phyloP scores from a whole-genome alignment of 495 filamentous ascomycete species.

The Talaromyces adpressus region DNA sequence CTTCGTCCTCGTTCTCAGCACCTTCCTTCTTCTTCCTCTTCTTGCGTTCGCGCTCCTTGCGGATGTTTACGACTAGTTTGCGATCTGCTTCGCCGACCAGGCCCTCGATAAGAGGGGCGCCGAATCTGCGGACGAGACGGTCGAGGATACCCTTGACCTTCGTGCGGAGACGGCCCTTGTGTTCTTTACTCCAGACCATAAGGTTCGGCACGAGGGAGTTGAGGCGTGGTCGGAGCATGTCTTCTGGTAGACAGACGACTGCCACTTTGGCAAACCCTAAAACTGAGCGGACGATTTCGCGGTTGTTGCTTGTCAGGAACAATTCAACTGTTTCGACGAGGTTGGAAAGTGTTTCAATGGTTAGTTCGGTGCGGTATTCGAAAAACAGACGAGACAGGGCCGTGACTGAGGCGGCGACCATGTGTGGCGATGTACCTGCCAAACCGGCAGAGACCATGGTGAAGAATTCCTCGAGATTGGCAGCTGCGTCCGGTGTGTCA shows the following conservation, averaged over 20 bases:
- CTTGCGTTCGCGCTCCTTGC: slow-evolving; percentile 79
- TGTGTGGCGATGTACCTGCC: slow-evolving; percentile 84
- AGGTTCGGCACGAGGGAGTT: slow-evolving; percentile 73
- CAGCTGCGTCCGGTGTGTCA: slow-evolving; percentile 66
- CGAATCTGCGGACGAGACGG: slow-evolving; percentile 84
- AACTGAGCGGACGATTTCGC: slow-evolving; percentile 88
- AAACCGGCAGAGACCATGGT: slow-evolving; percentile 97
- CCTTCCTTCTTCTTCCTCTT: slow-evolving; percentile 76
- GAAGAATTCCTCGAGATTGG: slow-evolving; percentile 89
- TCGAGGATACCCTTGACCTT: slow-evolving; percentile 98
- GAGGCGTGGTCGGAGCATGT: slow-evolving; percentile 67
- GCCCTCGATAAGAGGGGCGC: slow-evolving; percentile 66
- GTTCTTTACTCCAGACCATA: slow-evolving; percentile 94
- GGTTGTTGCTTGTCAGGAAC: slow-evolving; percentile 89
- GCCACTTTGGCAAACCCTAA: slow-evolving; percentile 96
- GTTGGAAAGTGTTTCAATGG: slow-evolving; percentile 58
- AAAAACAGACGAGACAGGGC: slow-evolving; percentile 87
- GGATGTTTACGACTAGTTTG: slow-evolving; percentile 87
- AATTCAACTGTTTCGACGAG: slow-evolving; percentile 88
- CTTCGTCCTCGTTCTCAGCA: slow-evolving; percentile 40
- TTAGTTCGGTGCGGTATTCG: slow-evolving; percentile 62
- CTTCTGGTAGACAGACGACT: slow-evolving; percentile 72
- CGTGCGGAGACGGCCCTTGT: slow-evolving; percentile 88
- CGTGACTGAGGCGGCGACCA: slow-evolving; percentile 90
- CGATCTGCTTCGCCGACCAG: slow-evolving; percentile 70